These are phyloP conservation scores for Fraxinus pennsylvanica DNA, from an alignment of 257 asterid species.

Conservation along the genomic window DNA sequence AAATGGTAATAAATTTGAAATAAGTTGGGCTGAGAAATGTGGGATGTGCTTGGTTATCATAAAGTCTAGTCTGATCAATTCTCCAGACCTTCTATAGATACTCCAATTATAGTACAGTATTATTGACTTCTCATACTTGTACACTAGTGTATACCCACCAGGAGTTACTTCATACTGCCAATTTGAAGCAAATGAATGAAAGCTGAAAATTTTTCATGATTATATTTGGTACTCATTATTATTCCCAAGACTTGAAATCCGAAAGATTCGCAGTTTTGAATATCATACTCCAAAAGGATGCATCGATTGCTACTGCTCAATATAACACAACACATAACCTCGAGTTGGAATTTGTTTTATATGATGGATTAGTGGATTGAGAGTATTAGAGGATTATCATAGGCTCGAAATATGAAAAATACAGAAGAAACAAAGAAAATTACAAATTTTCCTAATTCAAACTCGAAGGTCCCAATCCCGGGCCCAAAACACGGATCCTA, in stretches of 20 bases:
- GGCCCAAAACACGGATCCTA: not conserved
- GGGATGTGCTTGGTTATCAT: not conserved
- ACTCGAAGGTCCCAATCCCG: not conserved
- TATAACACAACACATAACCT: not conserved
- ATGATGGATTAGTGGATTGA: not conserved
- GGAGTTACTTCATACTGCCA: constrained; percentile 4
- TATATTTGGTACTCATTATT: not conserved
- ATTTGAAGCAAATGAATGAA: not conserved
- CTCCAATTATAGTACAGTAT: not conserved
- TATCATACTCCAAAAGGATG: not conserved
- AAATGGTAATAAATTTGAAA: constrained; percentile 1
- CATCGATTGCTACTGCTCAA: not conserved
- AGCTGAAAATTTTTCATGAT: not conserved
- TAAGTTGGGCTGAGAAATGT: constrained; percentile 10
- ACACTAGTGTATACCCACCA: not conserved
- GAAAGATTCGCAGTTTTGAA: not conserved
- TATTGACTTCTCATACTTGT: not conserved
- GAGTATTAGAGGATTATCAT: not conserved
- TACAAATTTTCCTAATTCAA: not conserved
- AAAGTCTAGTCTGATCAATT: not conserved
- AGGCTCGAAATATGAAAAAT: not conserved
- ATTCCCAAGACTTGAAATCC: not conserved
- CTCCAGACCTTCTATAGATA: constrained; percentile 4
- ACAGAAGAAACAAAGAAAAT: not conserved
- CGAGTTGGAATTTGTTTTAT: not conserved